Evolutionary conservation across 805 yeast genomes (phyloP), one percentile per base, ranked within the genome.

Genomic region (Nakazawaea sp.): DNA sequence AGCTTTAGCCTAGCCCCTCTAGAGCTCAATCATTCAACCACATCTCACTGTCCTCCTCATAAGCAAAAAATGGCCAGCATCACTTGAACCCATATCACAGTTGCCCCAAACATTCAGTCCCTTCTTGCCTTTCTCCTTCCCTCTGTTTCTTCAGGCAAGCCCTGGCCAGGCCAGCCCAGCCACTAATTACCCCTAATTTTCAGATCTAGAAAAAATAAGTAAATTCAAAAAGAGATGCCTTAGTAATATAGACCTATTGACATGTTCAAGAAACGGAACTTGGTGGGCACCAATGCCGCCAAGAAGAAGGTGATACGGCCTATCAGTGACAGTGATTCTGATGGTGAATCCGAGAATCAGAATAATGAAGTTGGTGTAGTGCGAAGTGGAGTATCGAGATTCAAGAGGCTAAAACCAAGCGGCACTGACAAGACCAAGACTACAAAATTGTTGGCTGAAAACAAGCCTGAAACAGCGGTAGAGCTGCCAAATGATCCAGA

Each of bases 251-350:
- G 15, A 27, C 13, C 13, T 15, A n/a, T 28, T 5, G 11, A n/a
- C 16, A 65, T 65, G 71, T 65, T 65, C 51, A 65, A 64, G 46
- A 65, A 62, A 44, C 47, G 71, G 32, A 43, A 24, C 16, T 40
- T 56, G 2, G 55, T 49, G 37, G 38, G 29, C 17, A 18, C 28
- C 4, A 38, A 33, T 8, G 12, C 30, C 18, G 36, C 11, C 10
- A 15, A 31, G 32, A 30, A 31, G 18, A 36, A 17, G 13, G 16
- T 10, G 18, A n/a, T 31, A 15, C 7, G 12, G 5, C 17, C 27
- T 15, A 23, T 31, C 10, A 13, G 13, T 13, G 28, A 16, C 16
- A 43, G 45, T 27, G 46, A 38, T 13, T 13, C 27, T 20, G 13
- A 27, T 27, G 8, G 16, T 20, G 34, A 21, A 4, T 10, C 11